Base-by-base conservation (phyloP, 192 early-diverging fungal genomes). In the Jimgerdemannia flammicorona region DNA sequence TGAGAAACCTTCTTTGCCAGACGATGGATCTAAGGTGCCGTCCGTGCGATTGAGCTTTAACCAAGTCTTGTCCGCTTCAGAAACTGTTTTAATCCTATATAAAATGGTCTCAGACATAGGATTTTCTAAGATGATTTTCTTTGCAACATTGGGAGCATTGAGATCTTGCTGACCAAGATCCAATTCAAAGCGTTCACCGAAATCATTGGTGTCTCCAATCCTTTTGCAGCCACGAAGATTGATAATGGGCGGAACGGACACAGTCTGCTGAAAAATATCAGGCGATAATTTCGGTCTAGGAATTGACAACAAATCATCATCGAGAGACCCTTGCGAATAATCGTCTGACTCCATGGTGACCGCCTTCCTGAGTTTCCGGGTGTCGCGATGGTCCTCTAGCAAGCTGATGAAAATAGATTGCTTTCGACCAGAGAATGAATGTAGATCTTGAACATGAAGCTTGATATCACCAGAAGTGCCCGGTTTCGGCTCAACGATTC, bases 101-200 rank as follows among this genome's bases (percentile, higher is more conserved):
- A 86, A 87, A 3, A 92, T 83, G 19, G 85, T 69, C 41, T 90
- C 87, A 64, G 72, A 77, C 3, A 80, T 74, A 2, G 79, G 65
- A 72, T 88, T 89, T 74, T 95, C 93, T 4, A 95, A 43, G 0
- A 84, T 78, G 29, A 95, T 71, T 69, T 93, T 93, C 73, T 90
- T 92, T 2, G 84, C 77, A 11, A 90, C 79, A 43, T 84, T 81
- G 3, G 77, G 71, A 3, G 83, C 75, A 2, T 88, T 88, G 67
- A 90, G 78, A 77, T 95, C 93, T 70, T 91, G 91, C 72, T 93
- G 93, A n/a, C 93, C 93, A 40, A 94, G 80, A 83, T 94, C 89
- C 6, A 95, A 82, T 44, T 92, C 92, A 77, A 87, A 95, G 19
- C 93, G 82, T 40, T 90, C 91, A 66, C 88, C 88, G 4, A 87